Evolutionary conservation across 1,284 basidiomycete species (phyloP).

Genomic region (Puccinia horiana): DNA sequence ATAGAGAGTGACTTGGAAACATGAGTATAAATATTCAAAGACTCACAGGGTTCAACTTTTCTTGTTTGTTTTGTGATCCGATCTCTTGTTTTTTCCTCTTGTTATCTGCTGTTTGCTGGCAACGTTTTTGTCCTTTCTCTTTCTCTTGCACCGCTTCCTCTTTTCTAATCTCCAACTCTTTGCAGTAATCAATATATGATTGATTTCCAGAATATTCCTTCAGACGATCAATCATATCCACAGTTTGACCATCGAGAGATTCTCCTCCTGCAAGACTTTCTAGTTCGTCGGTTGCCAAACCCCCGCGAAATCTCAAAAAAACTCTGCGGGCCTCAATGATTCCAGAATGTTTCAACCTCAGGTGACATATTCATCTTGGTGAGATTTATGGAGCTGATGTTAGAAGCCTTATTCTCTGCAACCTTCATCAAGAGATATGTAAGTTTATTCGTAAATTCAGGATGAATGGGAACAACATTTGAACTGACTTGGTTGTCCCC

Average conservation of each 20-base stretch:
- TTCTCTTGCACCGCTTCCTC: background rate
- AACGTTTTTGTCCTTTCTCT: background rate
- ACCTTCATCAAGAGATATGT: background rate
- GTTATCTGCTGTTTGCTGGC: background rate
- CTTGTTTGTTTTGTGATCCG: no score
- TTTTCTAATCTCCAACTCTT: background rate
- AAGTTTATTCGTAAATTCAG: no score
- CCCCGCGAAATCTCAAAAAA: background rate
- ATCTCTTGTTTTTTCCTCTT: background rate
- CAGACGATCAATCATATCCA: background rate
- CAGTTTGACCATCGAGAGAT: background rate
- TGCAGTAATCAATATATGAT: background rate
- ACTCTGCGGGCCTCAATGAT: background rate
- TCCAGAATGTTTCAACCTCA: background rate
- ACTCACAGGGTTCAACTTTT: no score
- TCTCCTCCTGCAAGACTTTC: background rate
- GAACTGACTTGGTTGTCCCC: constrained; percentile 32
- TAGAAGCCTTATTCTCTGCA: background rate
- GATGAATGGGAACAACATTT: no score
- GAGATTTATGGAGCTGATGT: background rate
- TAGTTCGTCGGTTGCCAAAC: background rate
- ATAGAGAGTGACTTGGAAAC: no score
- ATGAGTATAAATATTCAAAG: no score
- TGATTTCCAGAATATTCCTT: background rate
- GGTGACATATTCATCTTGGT: constrained; percentile 1